Evolutionary conservation across 352 stramenopile species (phyloP), one percentile per base, ranked within the genome.

Genomic region (Phytophthora quininea): DNA sequence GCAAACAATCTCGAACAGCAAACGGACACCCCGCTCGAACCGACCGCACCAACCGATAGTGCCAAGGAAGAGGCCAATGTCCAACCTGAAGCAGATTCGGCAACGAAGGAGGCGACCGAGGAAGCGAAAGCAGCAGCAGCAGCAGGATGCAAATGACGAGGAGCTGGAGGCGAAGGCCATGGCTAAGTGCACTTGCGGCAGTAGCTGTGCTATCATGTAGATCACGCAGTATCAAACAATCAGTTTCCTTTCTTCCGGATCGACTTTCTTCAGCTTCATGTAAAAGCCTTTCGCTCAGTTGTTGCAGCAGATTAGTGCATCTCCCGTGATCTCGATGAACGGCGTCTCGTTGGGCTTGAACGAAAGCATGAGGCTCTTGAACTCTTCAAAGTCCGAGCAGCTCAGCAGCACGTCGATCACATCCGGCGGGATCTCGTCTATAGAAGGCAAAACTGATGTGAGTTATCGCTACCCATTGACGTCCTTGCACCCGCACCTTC

Each of bases 371-470:
- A 96, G 80, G 43, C 65, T 87, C 75, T 94, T 94, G 69, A 96
- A 96, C 54, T 96, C 88, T 63, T 96, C 88, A 76, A 96, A 96
- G 57, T 93, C 82, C 14, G 82, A 90, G 69, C 78, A 92, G 66
- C 86, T 93, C 63, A 92, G 61, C 19, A 96, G 67, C 24, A 93
- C 80, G 62, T 94, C 88, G 57, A 92, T 88, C 32, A 93, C 86
- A 61, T 93, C 88, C 5, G 84, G 58, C 2, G 84, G 77, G 53
- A 96, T 93, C 50, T 93, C 83, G 31, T 93, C 86, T 88, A 15
- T 15, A 67, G 56, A 29, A 65, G 57, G 52, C 35, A 62, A 65
- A 2, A 56, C 30, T 11, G 30, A 56, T 42, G 24, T 29, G 8
- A 10, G 9, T 10, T 42, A 59, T 24, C 19, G 19, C 19, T 24